Conservation (phyloP, 2,329 filamentous ascomycete genomes). For the Metarhizium album region DNA sequence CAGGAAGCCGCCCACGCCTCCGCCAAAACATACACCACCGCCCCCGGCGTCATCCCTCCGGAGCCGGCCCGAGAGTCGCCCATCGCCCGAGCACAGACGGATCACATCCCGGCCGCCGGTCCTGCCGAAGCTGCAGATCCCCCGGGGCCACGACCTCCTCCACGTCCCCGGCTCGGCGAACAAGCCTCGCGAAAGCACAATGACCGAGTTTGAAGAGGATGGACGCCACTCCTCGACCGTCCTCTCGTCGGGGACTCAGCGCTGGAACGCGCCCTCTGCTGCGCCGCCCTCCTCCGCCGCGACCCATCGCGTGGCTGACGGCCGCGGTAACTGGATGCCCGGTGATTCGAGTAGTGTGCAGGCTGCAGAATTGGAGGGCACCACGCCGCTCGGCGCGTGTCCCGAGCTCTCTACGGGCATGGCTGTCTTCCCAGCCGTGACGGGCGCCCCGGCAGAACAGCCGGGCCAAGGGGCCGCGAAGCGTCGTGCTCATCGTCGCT, state of each 20-base stretch:
- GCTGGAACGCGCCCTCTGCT: constrained; percentile 39
- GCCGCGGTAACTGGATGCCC: constrained; percentile 42
- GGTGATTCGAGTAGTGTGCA: constrained; percentile 23
- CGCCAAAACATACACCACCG: neutral
- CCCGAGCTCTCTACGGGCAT: constrained; percentile 6
- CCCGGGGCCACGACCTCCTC: constrained; percentile 6
- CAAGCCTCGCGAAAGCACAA: constrained; percentile 29
- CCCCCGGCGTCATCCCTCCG: neutral
- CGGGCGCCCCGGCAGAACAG: neutral
- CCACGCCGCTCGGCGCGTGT: constrained; percentile 8
- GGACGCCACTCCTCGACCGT: constrained; percentile 21
- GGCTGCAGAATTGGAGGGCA: constrained; percentile 16
- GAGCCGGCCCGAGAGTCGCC: neutral
- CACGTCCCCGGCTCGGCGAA: neutral
- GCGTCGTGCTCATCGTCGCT: neutral
- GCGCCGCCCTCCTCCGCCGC: constrained; percentile 34
- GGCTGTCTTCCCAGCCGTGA: constrained; percentile 11
- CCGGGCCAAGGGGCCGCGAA: neutral
- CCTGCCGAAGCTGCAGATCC: constrained; percentile 20
- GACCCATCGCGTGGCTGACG: constrained; percentile 40
- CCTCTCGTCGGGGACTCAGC: constrained; percentile 25
- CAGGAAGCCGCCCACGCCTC: neutral
- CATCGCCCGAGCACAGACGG: constrained; percentile 9
- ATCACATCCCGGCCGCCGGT: constrained; percentile 12
- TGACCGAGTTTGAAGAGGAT: constrained; percentile 44